Percentiles rank a stretch among this genome's conserved stretches.
Evolutionary conservation across 495 filamentous ascomycete genomes (phyloP).

Genomic region (Bryoglossum gracile): DNA sequence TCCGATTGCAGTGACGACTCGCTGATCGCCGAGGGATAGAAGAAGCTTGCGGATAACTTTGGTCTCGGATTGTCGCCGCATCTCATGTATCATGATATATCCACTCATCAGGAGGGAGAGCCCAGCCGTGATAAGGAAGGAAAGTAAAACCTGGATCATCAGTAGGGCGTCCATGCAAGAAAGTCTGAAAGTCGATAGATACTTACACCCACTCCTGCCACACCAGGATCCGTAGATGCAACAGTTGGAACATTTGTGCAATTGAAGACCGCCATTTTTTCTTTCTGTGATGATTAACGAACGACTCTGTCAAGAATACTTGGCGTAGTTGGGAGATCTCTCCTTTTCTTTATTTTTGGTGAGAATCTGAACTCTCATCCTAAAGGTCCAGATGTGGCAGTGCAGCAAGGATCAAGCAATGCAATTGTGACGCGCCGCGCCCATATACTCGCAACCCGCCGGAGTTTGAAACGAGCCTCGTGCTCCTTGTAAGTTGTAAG

Average conservation of each 20-base stretch:
- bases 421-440: too few species aligned
- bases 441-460: too few species aligned
- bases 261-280: constrained; percentile 23
- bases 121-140: constrained; percentile 51
- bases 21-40: constrained; percentile 50
- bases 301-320: too few species aligned
- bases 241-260: constrained; percentile 39
- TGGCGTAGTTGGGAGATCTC: too few species aligned
- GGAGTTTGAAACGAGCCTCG: too few species aligned
- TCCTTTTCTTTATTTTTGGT: too few species aligned
- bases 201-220: constrained; percentile 51
- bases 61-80: constrained; percentile 25
- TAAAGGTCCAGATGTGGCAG: too few species aligned
- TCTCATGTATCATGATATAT: constrained; percentile 41
- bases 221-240: constrained; percentile 45
- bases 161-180: neutral
- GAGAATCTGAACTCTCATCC: too few species aligned
- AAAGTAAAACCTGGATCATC: constrained; percentile 44
- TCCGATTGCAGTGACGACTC: constrained; percentile 54
- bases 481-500: too few species aligned
- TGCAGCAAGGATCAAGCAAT: too few species aligned
- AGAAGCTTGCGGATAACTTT: constrained; percentile 51
- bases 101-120: constrained; percentile 35
- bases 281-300: neutral
- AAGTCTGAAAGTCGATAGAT: neutral